Evolutionary conservation across 2,329 filamentous ascomycete genomes (phyloP).

Genomic region (Boeremia lycopersici): DNA sequence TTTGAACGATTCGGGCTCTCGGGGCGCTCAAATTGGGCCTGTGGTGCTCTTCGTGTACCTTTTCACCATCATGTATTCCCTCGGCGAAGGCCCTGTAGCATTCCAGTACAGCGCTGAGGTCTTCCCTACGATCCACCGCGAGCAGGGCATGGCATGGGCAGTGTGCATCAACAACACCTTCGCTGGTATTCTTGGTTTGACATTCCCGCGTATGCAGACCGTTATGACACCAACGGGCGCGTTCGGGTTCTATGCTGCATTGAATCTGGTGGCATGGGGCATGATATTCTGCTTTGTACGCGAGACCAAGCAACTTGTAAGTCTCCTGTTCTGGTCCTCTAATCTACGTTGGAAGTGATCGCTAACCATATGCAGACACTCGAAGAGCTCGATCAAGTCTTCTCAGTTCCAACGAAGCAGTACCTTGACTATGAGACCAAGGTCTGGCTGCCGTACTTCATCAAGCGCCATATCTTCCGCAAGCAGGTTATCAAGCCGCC

Average conservation of each 20-base stretch:
- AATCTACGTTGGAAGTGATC: neutral
- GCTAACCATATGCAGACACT: conserved; percentile 1
- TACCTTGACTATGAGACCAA: conserved; percentile 50
- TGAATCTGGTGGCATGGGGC: conserved; percentile 49
- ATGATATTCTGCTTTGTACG: conserved; percentile 50
- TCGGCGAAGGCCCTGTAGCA: conserved; percentile 58
- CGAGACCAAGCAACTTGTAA: conserved; percentile 46
- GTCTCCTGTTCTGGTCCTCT: neutral
- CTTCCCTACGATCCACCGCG: conserved; percentile 48
- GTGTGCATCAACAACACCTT: conserved; percentile 54
- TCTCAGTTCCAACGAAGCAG: conserved; percentile 42
- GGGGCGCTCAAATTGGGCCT: conserved; percentile 39
- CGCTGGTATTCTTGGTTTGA: conserved; percentile 44
- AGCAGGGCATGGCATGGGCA: conserved; percentile 50
- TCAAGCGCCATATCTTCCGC: conserved; percentile 49
- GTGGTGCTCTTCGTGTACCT: conserved; percentile 45
- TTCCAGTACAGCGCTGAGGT: conserved; percentile 50
- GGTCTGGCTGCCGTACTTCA: conserved; percentile 50
- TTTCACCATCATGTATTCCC: conserved; percentile 45
- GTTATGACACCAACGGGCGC: conserved; percentile 48
- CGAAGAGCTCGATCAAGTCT: conserved; percentile 31
- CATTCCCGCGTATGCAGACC: conserved; percentile 48
- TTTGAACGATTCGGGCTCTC: conserved; percentile 28
- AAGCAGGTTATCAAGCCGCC: conserved; percentile 47
- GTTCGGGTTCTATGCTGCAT: conserved; percentile 50